Conservation (phyloP, 331 rosid genomes). For the Pyrus hybrid region DNA sequence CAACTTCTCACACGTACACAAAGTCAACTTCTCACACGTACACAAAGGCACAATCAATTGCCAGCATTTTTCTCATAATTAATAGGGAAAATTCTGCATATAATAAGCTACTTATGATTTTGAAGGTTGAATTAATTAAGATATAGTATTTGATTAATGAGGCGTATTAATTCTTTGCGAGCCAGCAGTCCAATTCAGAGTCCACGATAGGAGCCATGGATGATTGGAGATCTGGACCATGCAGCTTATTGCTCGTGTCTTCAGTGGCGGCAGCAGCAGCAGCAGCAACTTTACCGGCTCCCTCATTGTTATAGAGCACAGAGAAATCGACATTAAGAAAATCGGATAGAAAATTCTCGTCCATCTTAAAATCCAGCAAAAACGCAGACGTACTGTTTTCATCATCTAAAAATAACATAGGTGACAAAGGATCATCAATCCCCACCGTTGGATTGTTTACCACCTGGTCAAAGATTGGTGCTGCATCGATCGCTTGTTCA, state of each 20-base stretch:
- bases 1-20: too few relatives aligned
- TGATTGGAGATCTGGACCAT: constrained; percentile 20
- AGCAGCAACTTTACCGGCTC: not conserved
- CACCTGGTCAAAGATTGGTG: not conserved
- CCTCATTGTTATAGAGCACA: not conserved
- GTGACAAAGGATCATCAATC: not conserved
- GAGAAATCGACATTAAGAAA: constrained; percentile 31
- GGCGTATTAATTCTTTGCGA: not conserved
- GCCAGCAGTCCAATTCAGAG: constrained; percentile 31
- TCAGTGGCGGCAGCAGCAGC: not conserved
- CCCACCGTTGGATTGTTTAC: not conserved
- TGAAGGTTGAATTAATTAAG: too few relatives aligned
- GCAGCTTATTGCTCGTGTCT: not conserved
- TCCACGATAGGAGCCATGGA: constrained; percentile 15
- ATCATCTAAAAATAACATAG: not conserved
- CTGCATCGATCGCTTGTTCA: not conserved
- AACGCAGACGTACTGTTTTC: constrained; percentile 10
- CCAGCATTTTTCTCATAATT: too few relatives aligned
- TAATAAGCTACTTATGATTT: too few relatives aligned
- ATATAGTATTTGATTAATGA: not conserved
- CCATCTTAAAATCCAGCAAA: constrained; percentile 37
- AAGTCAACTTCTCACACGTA: too few relatives aligned
- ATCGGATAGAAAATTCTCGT: constrained; percentile 31
- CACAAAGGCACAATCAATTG: too few relatives aligned
- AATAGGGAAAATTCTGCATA: too few relatives aligned